A percentile compares a stretch with the other conserved stretches of the same genome.
Evolutionary conservation across 139 green algal species (phyloP).

Genomic region (Deuterostichococcus epilithicus): DNA sequence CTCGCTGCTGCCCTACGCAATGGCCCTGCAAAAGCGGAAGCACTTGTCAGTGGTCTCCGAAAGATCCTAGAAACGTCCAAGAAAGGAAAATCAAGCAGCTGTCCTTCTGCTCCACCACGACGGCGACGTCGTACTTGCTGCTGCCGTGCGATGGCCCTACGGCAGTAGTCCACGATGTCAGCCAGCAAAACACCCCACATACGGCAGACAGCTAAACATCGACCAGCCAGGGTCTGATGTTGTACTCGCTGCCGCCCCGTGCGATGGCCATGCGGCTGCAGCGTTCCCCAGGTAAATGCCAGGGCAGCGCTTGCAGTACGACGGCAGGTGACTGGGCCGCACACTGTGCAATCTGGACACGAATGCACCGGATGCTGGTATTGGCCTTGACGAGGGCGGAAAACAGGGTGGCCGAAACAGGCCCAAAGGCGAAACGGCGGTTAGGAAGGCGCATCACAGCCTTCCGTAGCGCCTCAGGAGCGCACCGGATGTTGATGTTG

Average conservation of each 20-base stretch:
- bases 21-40: slow-evolving; percentile 42
- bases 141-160: slow-evolving; percentile 72
- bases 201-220: no score
- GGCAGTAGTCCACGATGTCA: no score
- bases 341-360: no score
- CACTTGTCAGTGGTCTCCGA: background rate
- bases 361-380: slow-evolving; percentile 78
- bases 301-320: no score
- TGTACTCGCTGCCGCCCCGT: slow-evolving; percentile 95
- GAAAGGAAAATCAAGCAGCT: slow-evolving; percentile 58
- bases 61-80: background rate
- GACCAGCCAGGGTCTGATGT: no score
- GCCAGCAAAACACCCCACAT: no score
- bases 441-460: background rate
- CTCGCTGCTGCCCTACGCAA: slow-evolving; percentile 85
- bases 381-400: slow-evolving; percentile 88
- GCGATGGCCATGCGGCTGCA: slow-evolving; percentile 51
- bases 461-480: background rate
- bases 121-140: slow-evolving; percentile 98
- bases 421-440: background rate
- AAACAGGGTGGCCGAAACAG: slow-evolving; percentile 82
- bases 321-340: no score
- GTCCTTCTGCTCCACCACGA: slow-evolving; percentile 81
- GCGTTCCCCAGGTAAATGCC: no score
- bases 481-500: slow-evolving; percentile 83